Evolutionary conservation across 2,329 filamentous ascomycete species (phyloP), one percentile per base, ranked within the genome.

Genomic region (Blumeria graminis): DNA sequence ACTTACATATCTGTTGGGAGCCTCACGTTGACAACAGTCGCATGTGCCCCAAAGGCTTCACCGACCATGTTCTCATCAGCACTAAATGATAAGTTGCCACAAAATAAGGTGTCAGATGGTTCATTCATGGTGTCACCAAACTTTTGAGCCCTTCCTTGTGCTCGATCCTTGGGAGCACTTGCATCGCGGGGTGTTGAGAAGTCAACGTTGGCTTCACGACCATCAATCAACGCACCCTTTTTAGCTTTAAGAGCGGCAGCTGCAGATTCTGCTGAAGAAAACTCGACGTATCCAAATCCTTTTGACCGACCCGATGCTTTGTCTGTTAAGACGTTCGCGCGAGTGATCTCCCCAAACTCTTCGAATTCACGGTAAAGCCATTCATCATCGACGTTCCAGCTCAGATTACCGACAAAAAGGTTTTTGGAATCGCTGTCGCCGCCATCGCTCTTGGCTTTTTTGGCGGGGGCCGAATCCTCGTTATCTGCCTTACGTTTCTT

Each of bases 251-350:
- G 73, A 61, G 82, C 82, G 64, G 76, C 77, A 60, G 74, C 74
- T 46, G 81, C 81, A 67, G 77, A 74, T 38, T 72, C 72, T 61
- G 74, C 71, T 60, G 73, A 75, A 66, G 70, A 70, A 68, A 80
- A 86, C 69, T 86, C 82, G 62, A 86, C 80, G 66, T 85, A 86
- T 57, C 82, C 82, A 68, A 84, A 86, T 60, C 80, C 82, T 71
- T 82, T 83, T 66, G 81, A 82, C 64, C 80, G 77, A 62, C 80
- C 80, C 67, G 72, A 74, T 43, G 77, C 77, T 63, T 76, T 76
- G 69, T 85, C 80, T 63, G 75, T 82, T 66, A 86, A 78, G 68
- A 85, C 74, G 65, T 78, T 76, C 60, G 75, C 76, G 64, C 78
- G 76, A 63, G 71, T 69, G 61, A 84, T 75, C 68, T 81, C 77